Conservation (phyloP, 192 early-diverging fungal species). For the Allomyces arbusculus region DNA sequence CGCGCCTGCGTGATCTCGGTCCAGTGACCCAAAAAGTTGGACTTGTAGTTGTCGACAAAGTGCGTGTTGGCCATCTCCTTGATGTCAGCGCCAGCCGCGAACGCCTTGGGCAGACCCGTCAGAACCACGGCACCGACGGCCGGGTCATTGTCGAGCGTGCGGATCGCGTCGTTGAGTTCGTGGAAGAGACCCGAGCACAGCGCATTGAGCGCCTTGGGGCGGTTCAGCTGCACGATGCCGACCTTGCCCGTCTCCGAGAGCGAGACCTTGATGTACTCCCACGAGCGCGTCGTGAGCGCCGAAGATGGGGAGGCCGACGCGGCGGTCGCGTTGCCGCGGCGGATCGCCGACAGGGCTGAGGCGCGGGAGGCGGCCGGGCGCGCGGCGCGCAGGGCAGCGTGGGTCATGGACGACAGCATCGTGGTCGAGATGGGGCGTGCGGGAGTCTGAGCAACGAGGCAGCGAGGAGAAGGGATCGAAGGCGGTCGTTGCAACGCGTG, state of each 20-base stretch:
- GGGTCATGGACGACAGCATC: too few species aligned
- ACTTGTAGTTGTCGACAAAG: conserved; percentile 73
- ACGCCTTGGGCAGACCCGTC: conserved; percentile 86
- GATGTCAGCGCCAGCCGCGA: conserved; percentile 97
- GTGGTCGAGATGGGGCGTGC: too few species aligned
- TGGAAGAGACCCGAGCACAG: conserved; percentile 77
- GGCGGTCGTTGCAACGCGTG: too few species aligned
- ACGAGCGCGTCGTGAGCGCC: conserved; percentile 1
- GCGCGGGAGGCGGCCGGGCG: background rate
- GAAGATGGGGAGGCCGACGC: too few species aligned
- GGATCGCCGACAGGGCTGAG: background rate
- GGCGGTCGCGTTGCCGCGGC: too few species aligned
- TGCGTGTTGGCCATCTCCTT: conserved; percentile 89
- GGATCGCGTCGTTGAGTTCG: conserved; percentile 76
- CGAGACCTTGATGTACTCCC: conserved; percentile 27
- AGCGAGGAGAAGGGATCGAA: too few species aligned
- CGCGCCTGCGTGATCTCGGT: conserved; percentile 67
- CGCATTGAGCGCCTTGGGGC: conserved; percentile 93
- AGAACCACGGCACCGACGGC: conserved; percentile 77
- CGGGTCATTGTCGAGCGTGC: conserved; percentile 50
- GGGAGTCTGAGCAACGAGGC: too few species aligned
- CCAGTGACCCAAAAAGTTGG: conserved; percentile 88
- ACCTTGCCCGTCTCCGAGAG: conserved; percentile 48
- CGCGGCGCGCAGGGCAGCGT: background rate
- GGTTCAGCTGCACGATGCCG: conserved; percentile 72